These are phyloP conservation scores for Vigna unguiculata DNA, from an alignment of 306 rosid genomes.

Conservation along the genomic window DNA sequence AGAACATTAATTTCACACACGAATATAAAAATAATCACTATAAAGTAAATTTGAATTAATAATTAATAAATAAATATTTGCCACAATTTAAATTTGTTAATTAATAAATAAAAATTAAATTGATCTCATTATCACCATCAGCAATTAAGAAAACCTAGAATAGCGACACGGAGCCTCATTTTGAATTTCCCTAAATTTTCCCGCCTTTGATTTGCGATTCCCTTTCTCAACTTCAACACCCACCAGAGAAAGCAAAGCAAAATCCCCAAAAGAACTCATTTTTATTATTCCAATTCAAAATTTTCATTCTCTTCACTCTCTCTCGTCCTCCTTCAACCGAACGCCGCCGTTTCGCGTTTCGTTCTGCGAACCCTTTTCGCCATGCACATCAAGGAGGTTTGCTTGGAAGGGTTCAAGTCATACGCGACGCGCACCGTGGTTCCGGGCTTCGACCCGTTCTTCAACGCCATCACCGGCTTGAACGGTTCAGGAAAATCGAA, in stretches of 20 bases:
- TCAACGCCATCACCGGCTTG: constrained; percentile 92
- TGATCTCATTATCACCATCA: not conserved
- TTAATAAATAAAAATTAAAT: too few relatives aligned
- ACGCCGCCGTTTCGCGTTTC: constrained; percentile 50
- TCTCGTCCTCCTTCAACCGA: not conserved
- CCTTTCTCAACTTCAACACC: not conserved
- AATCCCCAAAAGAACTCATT: not conserved
- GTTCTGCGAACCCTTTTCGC: constrained; percentile 50
- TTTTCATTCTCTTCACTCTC: not conserved
- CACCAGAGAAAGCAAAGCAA: not conserved
- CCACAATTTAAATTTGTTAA: too few relatives aligned
- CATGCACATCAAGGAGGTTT: constrained; percentile 86
- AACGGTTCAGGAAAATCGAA: constrained; percentile 98
- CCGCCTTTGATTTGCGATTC: not conserved
- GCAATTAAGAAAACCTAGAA: not conserved
- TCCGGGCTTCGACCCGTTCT: constrained; percentile 84
- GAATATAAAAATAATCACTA: too few relatives aligned
- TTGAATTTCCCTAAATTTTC: not conserved
- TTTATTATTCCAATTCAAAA: constrained; percentile 20
- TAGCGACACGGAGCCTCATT: not conserved
- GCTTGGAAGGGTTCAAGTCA: constrained; percentile 98
- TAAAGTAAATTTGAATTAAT: too few relatives aligned
- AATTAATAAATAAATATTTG: too few relatives aligned
- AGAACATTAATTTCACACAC: too few relatives aligned
- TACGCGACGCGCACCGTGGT: constrained; percentile 93